A percentile compares a stretch with the other conserved stretches of the same genome.
Conservation (phyloP, 2,329 filamentous ascomycete species). For the Colletotrichum tabaci region DNA sequence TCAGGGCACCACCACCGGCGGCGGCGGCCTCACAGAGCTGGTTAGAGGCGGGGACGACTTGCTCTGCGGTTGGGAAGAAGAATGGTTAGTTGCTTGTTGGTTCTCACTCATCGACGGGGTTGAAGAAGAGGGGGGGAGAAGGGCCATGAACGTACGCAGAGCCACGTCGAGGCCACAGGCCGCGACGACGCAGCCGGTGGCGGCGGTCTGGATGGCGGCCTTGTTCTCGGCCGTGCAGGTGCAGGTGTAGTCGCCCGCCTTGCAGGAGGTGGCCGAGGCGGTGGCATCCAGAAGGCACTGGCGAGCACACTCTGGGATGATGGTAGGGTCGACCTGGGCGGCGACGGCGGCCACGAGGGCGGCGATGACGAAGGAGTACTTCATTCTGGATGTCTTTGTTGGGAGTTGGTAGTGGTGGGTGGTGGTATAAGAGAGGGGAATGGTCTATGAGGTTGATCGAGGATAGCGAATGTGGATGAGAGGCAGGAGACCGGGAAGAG, state of each 20-base stretch:
- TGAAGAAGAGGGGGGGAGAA: background rate
- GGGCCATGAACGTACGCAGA: constrained; percentile 52
- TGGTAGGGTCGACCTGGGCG: constrained; percentile 45
- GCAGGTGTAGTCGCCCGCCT: constrained; percentile 49
- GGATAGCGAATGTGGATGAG: constrained; percentile 27
- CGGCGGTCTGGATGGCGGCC: constrained; percentile 49
- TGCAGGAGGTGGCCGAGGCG: constrained; percentile 50
- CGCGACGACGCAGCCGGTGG: constrained; percentile 54
- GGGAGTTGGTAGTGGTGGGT: constrained; percentile 35
- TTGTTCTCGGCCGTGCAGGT: constrained; percentile 55
- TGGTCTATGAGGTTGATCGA: constrained; percentile 24
- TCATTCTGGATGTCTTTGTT: constrained; percentile 40
- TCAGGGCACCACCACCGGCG: constrained; percentile 14
- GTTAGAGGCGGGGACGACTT: constrained; percentile 57
- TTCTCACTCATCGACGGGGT: no score
- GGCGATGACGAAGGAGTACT: constrained; percentile 47
- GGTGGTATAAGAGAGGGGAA: constrained; percentile 28
- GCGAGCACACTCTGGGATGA: constrained; percentile 54
- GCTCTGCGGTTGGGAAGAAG: constrained; percentile 45
- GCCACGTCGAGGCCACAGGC: constrained; percentile 55
- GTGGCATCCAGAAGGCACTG: constrained; percentile 54
- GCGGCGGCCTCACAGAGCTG: constrained; percentile 51
- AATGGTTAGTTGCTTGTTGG: constrained; percentile 9
- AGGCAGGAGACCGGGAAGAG: background rate
- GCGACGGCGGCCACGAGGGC: constrained; percentile 52